phyloP scores from a whole-genome alignment of 2,329 filamentous ascomycete species.

The Cercospora nicotianae region DNA sequence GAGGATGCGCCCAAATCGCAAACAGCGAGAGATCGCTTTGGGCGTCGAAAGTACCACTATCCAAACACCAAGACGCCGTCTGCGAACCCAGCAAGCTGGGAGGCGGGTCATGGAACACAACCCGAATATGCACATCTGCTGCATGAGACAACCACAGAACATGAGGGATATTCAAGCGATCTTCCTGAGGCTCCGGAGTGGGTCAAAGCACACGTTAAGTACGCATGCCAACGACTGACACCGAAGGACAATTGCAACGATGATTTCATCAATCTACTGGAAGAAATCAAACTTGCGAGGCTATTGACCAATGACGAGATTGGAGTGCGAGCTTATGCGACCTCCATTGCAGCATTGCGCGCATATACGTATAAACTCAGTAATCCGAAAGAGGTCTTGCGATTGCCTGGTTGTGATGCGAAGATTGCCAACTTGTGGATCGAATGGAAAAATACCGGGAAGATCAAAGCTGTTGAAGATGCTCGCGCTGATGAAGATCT shows the following conservation, averaged over 20 bases:
- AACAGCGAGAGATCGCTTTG: slow-evolving; percentile 27
- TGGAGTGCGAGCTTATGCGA: slow-evolving; percentile 82
- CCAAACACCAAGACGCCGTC: slow-evolving; percentile 21
- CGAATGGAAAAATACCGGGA: slow-evolving; percentile 65
- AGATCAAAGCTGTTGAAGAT: slow-evolving; percentile 62
- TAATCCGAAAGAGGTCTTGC: slow-evolving; percentile 45
- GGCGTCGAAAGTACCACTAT: slow-evolving; percentile 29
- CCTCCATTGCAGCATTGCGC: slow-evolving; percentile 76
- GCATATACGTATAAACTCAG: slow-evolving; percentile 69
- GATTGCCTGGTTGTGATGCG: slow-evolving; percentile 74
- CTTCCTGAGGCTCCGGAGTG: slow-evolving; percentile 70
- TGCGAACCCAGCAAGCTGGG: slow-evolving; percentile 30
- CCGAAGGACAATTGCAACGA: slow-evolving; percentile 70
- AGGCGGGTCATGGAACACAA: slow-evolving; percentile 36
- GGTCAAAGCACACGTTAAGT: slow-evolving; percentile 62
- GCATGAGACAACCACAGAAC: slow-evolving; percentile 73
- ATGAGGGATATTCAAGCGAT: slow-evolving; percentile 51
- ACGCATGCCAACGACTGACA: slow-evolving; percentile 79
- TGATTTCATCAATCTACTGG: slow-evolving; percentile 70
- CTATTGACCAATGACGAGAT: slow-evolving; percentile 72
- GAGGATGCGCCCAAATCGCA: slow-evolving; percentile 36
- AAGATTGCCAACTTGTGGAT: slow-evolving; percentile 78
- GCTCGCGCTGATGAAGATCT: slow-evolving; percentile 66
- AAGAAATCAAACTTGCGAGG: slow-evolving; percentile 70
- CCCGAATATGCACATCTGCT: slow-evolving; percentile 51